Evolutionary conservation across 2,329 filamentous ascomycete genomes (phyloP).

Genomic region (Alternaria hordeiaustralica): DNA sequence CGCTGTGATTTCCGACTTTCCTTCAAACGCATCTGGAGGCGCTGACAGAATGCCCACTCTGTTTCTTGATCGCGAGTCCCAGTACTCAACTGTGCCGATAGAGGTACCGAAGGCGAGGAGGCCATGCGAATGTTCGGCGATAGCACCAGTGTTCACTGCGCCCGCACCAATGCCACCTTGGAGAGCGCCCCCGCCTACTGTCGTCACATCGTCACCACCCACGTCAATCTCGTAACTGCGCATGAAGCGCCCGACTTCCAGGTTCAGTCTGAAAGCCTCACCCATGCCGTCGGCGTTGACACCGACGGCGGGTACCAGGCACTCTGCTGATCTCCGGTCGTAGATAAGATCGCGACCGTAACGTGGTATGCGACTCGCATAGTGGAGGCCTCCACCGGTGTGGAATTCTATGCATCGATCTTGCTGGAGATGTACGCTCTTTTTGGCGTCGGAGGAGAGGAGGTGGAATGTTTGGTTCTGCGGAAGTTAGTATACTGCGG

Average conservation of each 20-base stretch:
- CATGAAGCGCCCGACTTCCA: conserved; percentile 93
- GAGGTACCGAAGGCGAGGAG: conserved; percentile 93
- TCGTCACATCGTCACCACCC: conserved; percentile 76
- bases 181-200: conserved; percentile 72
- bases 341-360: conserved; percentile 92
- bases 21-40: conserved; percentile 46
- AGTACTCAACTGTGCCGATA: conserved; percentile 94
- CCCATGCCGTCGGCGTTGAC: conserved; percentile 84
- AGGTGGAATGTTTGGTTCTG: conserved; percentile 86
- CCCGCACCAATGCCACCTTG: conserved; percentile 88
- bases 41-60: conserved; percentile 77
- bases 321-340: conserved; percentile 81
- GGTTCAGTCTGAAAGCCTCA: conserved; percentile 90
- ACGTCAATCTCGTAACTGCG: conserved; percentile 91
- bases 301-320: conserved; percentile 85
- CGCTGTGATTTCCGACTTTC: conserved; percentile 75
- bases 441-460: conserved; percentile 88
- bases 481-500: background rate
- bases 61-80: conserved; percentile 85
- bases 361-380: conserved; percentile 85
- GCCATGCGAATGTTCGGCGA: conserved; percentile 89
- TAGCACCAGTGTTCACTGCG: conserved; percentile 83
- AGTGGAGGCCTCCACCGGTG: conserved; percentile 85
- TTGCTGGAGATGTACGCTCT: conserved; percentile 90
- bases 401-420: conserved; percentile 94